phyloP scores from a whole-genome alignment of 495 filamentous ascomycete species.

The Aspergillus ostianus region DNA sequence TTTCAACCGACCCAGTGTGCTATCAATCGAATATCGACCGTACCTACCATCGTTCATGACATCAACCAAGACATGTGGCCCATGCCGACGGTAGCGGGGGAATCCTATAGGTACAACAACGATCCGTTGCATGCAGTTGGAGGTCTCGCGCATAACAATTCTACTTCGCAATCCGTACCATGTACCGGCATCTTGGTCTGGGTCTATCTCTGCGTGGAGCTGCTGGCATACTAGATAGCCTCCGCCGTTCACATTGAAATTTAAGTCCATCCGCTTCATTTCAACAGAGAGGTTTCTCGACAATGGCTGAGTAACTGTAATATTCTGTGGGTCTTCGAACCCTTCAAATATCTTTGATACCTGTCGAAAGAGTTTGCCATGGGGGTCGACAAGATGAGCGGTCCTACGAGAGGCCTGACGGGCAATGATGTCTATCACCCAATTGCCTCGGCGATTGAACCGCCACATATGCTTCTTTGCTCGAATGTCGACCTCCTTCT shows the following conservation, averaged over 20 bases:
- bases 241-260: slow-evolving; percentile 36
- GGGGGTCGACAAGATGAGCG: slow-evolving; percentile 28
- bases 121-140: slow-evolving; percentile 31
- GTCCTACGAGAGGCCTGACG: slow-evolving; percentile 18
- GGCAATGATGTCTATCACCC: slow-evolving; percentile 24
- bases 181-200: slow-evolving; percentile 46
- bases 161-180: slow-evolving; percentile 52
- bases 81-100: slow-evolving; percentile 14
- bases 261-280: slow-evolving; percentile 46
- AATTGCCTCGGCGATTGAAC: slow-evolving; percentile 29
- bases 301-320: slow-evolving; percentile 33
- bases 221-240: slow-evolving; percentile 20
- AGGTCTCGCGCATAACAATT: slow-evolving; percentile 43
- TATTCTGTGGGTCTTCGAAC: slow-evolving; percentile 29
- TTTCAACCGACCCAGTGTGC: slow-evolving; percentile 41
- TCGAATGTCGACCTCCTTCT: slow-evolving; percentile 35
- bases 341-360: slow-evolving; percentile 27
- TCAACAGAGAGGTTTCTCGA: slow-evolving; percentile 29
- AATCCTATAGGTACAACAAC: slow-evolving; percentile 48
- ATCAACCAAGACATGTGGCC: slow-evolving; percentile 38
- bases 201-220: slow-evolving; percentile 48
- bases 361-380: slow-evolving; percentile 23
- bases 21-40: slow-evolving; percentile 45
- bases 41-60: slow-evolving; percentile 33
- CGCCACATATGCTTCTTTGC: slow-evolving; percentile 26